Evolutionary conservation across 2,329 filamentous ascomycete genomes (phyloP), one percentile per base, ranked within the genome.

Genomic region (Talaromyces amestolkiae): DNA sequence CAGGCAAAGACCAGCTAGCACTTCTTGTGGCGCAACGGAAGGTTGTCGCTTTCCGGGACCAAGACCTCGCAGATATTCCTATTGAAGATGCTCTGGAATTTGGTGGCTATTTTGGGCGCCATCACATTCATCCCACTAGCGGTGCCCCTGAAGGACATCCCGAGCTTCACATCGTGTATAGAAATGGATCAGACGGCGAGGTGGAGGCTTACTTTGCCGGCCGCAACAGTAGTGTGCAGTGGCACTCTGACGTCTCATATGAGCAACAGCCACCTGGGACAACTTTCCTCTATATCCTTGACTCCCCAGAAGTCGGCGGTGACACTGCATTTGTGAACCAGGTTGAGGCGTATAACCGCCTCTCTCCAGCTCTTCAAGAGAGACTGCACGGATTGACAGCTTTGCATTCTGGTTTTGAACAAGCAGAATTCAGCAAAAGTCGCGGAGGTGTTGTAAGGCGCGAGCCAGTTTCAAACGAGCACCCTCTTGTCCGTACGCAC

Each of bases 1-100:
- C 73, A 1, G 81, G 83, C 67, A 84, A 83, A 73, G 81, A 84
- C 62, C 81, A 84, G 58, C 77, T 84, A 13, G 82, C 82, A 1
- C 74, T 82, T 10, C 71, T 84, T 22, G 80, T 85, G 35, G 65
- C 74, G 2, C 62, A 72, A 35, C 64, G 69, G 3, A 68, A 67
- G 39, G 66, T 69, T 10, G 68, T 71, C 19, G 68, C 68, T 3
- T 70, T 70, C 33, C 61, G 65, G 3, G 65, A 68, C 13, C 68
- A 69, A 41, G 68, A 70, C 19, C 63, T 69, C 49, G 67, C 68
- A 17, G 70, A 73, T 53, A 65, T 72, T 45, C 64, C 66, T 0
- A 61, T 66, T 31, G 22, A 64, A 13, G 59, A 65, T 22, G 68
- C 69, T 49, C 71, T 71, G 37, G 67, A 65, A 7, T 69, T 73